phyloP scores from a whole-genome alignment of 192 early-diverging fungal species.

The Backusella tarrabulga region DNA sequence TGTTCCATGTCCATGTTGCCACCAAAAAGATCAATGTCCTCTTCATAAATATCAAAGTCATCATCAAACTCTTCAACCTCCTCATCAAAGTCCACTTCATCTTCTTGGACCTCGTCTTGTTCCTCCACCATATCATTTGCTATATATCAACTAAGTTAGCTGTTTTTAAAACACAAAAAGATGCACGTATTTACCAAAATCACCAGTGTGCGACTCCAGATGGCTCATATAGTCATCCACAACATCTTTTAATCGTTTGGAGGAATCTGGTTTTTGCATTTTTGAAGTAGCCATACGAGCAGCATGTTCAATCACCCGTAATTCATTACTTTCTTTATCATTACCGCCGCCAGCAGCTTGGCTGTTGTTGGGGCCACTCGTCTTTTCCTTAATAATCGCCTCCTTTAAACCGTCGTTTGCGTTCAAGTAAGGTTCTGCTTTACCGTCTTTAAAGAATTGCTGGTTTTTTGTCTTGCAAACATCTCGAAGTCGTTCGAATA shows the following conservation, averaged over 20 bases:
- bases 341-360: neutral
- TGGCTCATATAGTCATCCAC: constrained; percentile 7
- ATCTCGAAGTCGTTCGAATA: neutral
- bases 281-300: neutral
- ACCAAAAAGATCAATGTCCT: neutral
- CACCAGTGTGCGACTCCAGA: neutral
- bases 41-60: constrained; percentile 3
- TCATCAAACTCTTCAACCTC: neutral
- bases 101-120: neutral
- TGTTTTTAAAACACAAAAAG: neutral
- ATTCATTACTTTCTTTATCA: neutral
- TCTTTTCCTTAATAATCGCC: neutral
- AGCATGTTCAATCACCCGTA: neutral
- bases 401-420: neutral
- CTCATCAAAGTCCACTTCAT: neutral
- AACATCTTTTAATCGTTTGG: constrained; percentile 5
- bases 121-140: neutral
- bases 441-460: neutral
- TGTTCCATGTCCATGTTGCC: neutral
- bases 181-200: neutral
- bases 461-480: neutral
- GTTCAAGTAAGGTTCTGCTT: neutral
- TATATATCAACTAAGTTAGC: neutral
- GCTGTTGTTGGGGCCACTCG: neutral
- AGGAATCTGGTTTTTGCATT: neutral